phyloP scores from a whole-genome alignment of 768 basidiomycete species.

The Neoboletus subvelutipes region DNA sequence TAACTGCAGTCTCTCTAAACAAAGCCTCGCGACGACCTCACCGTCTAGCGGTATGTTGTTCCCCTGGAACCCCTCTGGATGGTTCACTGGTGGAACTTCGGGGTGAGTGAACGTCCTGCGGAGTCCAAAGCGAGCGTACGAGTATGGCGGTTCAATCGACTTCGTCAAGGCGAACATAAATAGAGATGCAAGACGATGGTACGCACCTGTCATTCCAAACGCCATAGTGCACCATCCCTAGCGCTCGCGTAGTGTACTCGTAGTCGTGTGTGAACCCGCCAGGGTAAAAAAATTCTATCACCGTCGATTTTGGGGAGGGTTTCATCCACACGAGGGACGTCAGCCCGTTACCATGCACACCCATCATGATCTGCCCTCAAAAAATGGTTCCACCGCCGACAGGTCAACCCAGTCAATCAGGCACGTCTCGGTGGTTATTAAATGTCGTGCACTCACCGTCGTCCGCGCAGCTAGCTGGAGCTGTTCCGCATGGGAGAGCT shows the following conservation, averaged over 20 bases:
- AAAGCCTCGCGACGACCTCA: slow-evolving; percentile 59
- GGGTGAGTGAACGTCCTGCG: slow-evolving; percentile 73
- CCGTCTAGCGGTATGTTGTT: slow-evolving; percentile 85
- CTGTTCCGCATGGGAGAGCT: slow-evolving; percentile 77
- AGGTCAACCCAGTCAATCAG: not conserved
- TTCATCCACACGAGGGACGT: slow-evolving; percentile 93
- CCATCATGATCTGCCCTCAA: slow-evolving; percentile 82
- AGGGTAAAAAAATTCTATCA: slow-evolving; percentile 90
- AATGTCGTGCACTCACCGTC: slow-evolving; percentile 55
- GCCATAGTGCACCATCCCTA: slow-evolving; percentile 83
- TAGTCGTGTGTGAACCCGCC: slow-evolving; percentile 86
- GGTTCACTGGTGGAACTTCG: slow-evolving; percentile 60
- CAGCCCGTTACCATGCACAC: slow-evolving; percentile 90
- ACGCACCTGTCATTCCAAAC: slow-evolving; percentile 77
- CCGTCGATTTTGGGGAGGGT: slow-evolving; percentile 74
- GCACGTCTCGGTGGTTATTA: not conserved
- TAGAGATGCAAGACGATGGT: not conserved
- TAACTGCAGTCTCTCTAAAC: slow-evolving; percentile 48
- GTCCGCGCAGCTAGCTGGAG: slow-evolving; percentile 78
- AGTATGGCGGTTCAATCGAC: not conserved
- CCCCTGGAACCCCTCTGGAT: slow-evolving; percentile 89
- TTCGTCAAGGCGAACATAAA: not conserved
- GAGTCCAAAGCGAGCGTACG: not conserved
- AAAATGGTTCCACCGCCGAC: not conserved
- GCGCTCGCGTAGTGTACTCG: slow-evolving; percentile 73